Percentiles rank a stretch among this genome's conserved stretches.
These are phyloP conservation scores for Xylaria palmicola DNA, from an alignment of 495 filamentous ascomycete species.

Conservation along the genomic window DNA sequence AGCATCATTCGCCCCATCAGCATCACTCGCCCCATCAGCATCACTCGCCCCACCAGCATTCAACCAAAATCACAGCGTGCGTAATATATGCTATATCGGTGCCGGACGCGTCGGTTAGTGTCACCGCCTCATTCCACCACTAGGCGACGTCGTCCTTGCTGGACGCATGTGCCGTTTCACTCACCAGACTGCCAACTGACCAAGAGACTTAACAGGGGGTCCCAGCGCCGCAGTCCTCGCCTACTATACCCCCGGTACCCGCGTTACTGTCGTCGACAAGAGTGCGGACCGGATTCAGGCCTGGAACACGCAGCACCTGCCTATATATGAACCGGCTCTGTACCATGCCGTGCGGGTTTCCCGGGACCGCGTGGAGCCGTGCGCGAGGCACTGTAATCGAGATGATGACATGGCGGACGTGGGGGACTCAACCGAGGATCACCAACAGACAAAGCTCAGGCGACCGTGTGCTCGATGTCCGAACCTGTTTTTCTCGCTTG, in stretches of 20 bases:
- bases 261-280: conserved; percentile 70
- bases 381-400: too few relatives aligned
- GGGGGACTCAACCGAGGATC: neutral
- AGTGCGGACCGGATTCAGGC: conserved; percentile 61
- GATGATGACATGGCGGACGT: conserved; percentile 34
- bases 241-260: conserved; percentile 64
- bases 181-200: neutral
- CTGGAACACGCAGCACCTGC: conserved; percentile 73
- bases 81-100: conserved; percentile 61
- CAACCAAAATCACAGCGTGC: too few relatives aligned
- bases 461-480: conserved; percentile 31
- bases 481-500: conserved; percentile 73
- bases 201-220: conserved; percentile 50
- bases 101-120: conserved; percentile 63
- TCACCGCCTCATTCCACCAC: too few relatives aligned
- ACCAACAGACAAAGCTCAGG: neutral
- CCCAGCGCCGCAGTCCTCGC: conserved; percentile 77
- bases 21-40: too few relatives aligned
- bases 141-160: too few relatives aligned
- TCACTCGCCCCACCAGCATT: too few relatives aligned
- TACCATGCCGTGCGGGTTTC: conserved; percentile 62
- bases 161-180: neutral
- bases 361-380: conserved; percentile 53
- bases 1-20: too few relatives aligned
- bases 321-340: conserved; percentile 76